A percentile compares a stretch with the other conserved stretches of the same genome.
Conservation (phyloP, 108 stramenopile genomes). For the Cyclotella atomus region DNA sequence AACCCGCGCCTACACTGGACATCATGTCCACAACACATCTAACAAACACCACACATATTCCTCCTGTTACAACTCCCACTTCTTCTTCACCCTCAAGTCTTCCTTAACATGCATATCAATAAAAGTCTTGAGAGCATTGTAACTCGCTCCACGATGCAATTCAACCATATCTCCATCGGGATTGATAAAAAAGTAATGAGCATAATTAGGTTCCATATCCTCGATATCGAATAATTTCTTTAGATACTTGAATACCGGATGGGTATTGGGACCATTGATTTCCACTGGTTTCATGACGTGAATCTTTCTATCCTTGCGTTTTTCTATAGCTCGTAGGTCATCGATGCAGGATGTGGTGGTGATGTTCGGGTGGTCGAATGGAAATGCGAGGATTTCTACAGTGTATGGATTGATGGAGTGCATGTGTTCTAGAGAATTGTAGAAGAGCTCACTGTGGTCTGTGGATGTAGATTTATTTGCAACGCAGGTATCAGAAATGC, state of each 20-base stretch:
- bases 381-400: slow-evolving; percentile 47
- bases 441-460: slow-evolving; percentile 39
- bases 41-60: too few relatives aligned
- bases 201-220: slow-evolving; percentile 38
- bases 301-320: slow-evolving; percentile 27
- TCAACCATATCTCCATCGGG: slow-evolving; percentile 46
- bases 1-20: too few relatives aligned
- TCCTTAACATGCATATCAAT: slow-evolving; percentile 38
- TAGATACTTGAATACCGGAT: slow-evolving; percentile 43
- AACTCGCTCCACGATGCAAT: slow-evolving; percentile 41
- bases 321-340: slow-evolving; percentile 28
- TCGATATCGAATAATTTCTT: slow-evolving; percentile 35
- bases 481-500: too few relatives aligned
- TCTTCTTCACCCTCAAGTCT: slow-evolving; percentile 19
- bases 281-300: slow-evolving; percentile 41
- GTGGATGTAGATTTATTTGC: neutral
- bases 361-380: slow-evolving; percentile 35
- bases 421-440: slow-evolving; percentile 41
- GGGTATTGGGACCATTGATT: slow-evolving; percentile 43
- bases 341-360: slow-evolving; percentile 20
- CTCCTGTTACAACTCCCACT: slow-evolving; percentile 1
- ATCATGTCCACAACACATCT: too few relatives aligned
- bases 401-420: slow-evolving; percentile 40
- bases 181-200: slow-evolving; percentile 38
- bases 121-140: slow-evolving; percentile 34